A percentile compares a stretch with the other conserved stretches of the same genome.
phyloP scores from a whole-genome alignment of 2,329 filamentous ascomycete species.

The Penicillium sp. region DNA sequence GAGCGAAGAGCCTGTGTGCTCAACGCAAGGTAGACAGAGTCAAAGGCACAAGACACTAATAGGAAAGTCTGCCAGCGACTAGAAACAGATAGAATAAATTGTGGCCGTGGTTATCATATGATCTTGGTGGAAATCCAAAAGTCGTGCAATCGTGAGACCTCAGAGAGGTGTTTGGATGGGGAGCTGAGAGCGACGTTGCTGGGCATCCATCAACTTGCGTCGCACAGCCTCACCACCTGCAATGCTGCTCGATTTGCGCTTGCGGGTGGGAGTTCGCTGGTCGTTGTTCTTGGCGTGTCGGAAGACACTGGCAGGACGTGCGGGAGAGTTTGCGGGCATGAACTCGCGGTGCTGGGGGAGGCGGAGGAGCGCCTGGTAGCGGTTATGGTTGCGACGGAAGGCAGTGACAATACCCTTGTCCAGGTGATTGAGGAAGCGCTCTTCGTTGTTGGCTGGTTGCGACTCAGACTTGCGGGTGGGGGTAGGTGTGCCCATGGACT shows the following conservation, averaged over 20 bases:
- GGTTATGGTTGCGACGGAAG: slow-evolving; percentile 64
- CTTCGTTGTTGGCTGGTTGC: slow-evolving; percentile 36
- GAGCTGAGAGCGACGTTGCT: slow-evolving; percentile 39
- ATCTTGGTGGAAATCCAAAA: slow-evolving; percentile 22
- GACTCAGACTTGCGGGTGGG: slow-evolving; percentile 36
- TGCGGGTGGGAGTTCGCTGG: slow-evolving; percentile 43
- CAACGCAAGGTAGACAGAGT: neutral
- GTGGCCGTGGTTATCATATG: slow-evolving; percentile 28
- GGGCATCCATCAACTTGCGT: slow-evolving; percentile 46
- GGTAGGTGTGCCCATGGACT: slow-evolving; percentile 35
- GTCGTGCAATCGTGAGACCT: slow-evolving; percentile 19
- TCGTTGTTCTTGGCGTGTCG: slow-evolving; percentile 42
- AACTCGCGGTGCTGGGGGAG: slow-evolving; percentile 49
- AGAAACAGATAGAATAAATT: slow-evolving; percentile 19
- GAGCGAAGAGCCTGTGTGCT: slow-evolving; percentile 1
- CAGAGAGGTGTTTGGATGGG: slow-evolving; percentile 31
- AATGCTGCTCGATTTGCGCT: slow-evolving; percentile 40
- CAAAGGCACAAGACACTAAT: neutral
- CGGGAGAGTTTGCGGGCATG: slow-evolving; percentile 46
- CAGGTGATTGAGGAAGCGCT: slow-evolving; percentile 65
- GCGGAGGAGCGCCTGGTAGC: slow-evolving; percentile 51
- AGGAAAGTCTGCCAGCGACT: slow-evolving; percentile 25
- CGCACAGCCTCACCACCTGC: slow-evolving; percentile 44
- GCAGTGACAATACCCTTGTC: slow-evolving; percentile 72
- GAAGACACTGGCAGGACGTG: slow-evolving; percentile 45